phyloP scores from a whole-genome alignment of 2,329 filamentous ascomycete genomes.

The Falciphora oryzae region DNA sequence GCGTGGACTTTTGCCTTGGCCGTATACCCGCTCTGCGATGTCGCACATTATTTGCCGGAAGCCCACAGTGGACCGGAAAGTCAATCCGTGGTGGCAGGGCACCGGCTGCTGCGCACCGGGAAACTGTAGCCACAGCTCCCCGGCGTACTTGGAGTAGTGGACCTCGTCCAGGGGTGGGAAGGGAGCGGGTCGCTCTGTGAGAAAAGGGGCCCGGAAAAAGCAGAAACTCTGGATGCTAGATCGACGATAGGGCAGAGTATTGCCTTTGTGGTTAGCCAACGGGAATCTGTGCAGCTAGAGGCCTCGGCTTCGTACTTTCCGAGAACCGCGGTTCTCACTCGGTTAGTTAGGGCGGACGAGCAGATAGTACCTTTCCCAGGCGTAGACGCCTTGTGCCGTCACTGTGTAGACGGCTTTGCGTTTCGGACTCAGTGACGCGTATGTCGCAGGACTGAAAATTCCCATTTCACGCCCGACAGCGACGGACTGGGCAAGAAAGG shows the following conservation, averaged over 20 bases:
- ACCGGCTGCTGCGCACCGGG: conserved; percentile 18
- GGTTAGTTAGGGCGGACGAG: too few relatives aligned
- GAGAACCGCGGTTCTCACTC: too few relatives aligned
- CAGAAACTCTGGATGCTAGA: conserved; percentile 12
- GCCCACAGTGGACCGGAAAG: conserved; percentile 24
- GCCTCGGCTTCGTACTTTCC: too few relatives aligned
- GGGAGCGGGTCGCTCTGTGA: conserved; percentile 19
- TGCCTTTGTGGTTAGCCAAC: too few relatives aligned
- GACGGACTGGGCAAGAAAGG: conserved; percentile 27
- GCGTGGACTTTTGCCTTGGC: conserved; percentile 10
- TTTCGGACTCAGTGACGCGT: conserved; percentile 13
- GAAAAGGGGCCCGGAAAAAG: conserved; percentile 21
- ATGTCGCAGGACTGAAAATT: conserved; percentile 21
- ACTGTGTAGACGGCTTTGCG: conserved; percentile 19
- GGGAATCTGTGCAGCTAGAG: too few relatives aligned
- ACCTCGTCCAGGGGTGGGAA: conserved; percentile 23
- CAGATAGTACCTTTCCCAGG: conserved; percentile 20
- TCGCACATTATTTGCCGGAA: conserved; percentile 24
- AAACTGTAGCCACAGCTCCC: conserved; percentile 26
- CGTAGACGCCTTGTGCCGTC: conserved; percentile 29
- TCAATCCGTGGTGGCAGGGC: conserved; percentile 20
- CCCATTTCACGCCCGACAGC: conserved; percentile 26
- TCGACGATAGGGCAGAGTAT: conserved; percentile 9
- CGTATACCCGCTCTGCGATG: conserved; percentile 18
- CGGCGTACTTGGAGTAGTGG: conserved; percentile 23